Conservation (phyloP, 306 rosid genomes). For the Lagenaria siceraria region DNA sequence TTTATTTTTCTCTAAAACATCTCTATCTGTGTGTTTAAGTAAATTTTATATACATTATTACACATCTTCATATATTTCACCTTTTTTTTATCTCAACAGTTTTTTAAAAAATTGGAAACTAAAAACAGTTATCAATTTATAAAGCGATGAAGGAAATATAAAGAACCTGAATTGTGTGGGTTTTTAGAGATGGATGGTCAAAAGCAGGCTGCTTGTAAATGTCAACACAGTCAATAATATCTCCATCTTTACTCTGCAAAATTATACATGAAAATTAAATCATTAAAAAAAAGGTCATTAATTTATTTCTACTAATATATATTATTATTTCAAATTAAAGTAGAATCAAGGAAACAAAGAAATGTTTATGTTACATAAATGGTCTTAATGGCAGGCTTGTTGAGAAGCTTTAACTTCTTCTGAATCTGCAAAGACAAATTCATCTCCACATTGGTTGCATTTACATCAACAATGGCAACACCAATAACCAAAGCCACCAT, state of each 20-base stretch:
- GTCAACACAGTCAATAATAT: constrained; percentile 45
- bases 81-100: no score
- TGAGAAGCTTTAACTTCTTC: constrained; percentile 29
- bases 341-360: not conserved
- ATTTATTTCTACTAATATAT: no score
- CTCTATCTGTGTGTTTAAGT: no score
- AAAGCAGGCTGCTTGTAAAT: constrained; percentile 47
- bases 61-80: no score
- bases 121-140: no score
- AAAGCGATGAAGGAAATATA: not conserved
- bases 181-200: constrained; percentile 38
- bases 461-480: not conserved
- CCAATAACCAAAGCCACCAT: not conserved
- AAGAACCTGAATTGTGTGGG: constrained; percentile 38
- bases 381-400: constrained; percentile 35
- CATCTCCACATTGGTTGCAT: not conserved
- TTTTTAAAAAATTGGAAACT: no score
- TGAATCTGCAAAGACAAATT: constrained; percentile 2
- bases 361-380: constrained; percentile 15
- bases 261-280: not conserved
- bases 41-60: no score
- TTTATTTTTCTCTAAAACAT: no score
- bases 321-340: no score
- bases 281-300: no score
- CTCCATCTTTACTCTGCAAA: constrained; percentile 60